These are phyloP conservation scores for Kregervanrija delftensis DNA, from an alignment of 805 yeast species.

Conservation along the genomic window DNA sequence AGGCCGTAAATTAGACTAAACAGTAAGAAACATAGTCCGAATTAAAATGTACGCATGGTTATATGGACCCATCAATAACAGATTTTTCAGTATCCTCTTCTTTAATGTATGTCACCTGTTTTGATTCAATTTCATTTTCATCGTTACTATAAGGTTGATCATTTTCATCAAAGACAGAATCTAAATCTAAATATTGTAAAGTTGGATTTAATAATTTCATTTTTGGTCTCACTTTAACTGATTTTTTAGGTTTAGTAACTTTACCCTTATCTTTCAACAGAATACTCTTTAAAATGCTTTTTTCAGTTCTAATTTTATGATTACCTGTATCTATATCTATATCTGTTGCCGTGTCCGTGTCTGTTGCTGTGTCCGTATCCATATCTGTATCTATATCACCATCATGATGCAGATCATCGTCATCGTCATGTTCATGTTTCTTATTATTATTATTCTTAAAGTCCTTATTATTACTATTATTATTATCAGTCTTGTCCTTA, in stretches of 20 bases:
- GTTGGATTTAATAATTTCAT: constrained; percentile 13
- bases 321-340: neutral
- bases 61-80: no score
- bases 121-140: no score
- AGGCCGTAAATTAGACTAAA: no score
- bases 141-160: neutral
- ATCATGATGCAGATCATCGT: neutral
- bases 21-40: no score
- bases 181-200: constrained; percentile 11
- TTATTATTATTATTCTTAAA: neutral
- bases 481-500: neutral
- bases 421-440: neutral
- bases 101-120: no score
- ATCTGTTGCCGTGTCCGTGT: neutral
- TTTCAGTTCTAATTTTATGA: neutral
- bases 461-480: neutral
- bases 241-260: constrained; percentile 3
- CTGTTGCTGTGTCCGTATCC: neutral
- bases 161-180: constrained; percentile 6
- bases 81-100: no score
- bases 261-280: constrained; percentile 3
- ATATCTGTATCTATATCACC: neutral
- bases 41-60: no score
- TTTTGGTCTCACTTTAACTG: neutral
- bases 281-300: neutral